Percentiles rank a stretch among this genome's conserved stretches.
These are phyloP conservation scores for Ambrosia trifida DNA, from an alignment of 129 eudicot species.

Conservation along the genomic window DNA sequence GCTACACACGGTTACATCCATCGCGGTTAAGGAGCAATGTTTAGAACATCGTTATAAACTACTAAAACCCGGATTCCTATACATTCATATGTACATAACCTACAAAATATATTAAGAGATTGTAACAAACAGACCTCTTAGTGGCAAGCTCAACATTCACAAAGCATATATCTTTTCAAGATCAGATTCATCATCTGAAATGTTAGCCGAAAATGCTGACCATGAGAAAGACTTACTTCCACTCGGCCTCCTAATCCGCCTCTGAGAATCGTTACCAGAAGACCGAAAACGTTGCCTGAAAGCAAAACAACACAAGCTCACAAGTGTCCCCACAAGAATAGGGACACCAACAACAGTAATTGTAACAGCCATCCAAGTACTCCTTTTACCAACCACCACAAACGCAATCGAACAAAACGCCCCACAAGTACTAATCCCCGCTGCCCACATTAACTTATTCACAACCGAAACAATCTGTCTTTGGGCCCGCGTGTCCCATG, in stretches of 20 bases:
- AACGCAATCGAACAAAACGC: constrained; percentile 83
- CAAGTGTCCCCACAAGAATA: constrained; percentile 73
- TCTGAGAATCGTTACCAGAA: constrained; percentile 58
- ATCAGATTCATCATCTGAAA: constrained; percentile 84
- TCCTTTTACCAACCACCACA: constrained; percentile 76
- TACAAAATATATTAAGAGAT: constrained; percentile 32
- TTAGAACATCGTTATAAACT: constrained; percentile 6
- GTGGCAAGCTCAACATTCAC: constrained; percentile 32
- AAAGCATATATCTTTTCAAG: constrained; percentile 77
- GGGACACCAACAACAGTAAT: constrained; percentile 76
- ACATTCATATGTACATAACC: constrained; percentile 36
- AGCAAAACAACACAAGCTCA: constrained; percentile 77
- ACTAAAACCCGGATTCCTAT: constrained; percentile 20
- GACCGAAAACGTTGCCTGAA: constrained; percentile 64
- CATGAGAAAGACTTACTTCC: constrained; percentile 90
- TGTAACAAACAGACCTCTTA: constrained; percentile 16
- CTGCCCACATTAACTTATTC: constrained; percentile 97
- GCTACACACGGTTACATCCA: constrained; percentile 7
- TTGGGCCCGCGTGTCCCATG: constrained; percentile 97
- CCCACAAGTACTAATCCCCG: constrained; percentile 87
- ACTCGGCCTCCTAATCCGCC: constrained; percentile 69
- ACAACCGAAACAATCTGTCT: constrained; percentile 74
- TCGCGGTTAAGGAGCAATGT: neutral
- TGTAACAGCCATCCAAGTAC: constrained; percentile 85
- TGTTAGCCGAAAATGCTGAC: constrained; percentile 67